These are phyloP conservation scores for Cyclotella baltica DNA, from an alignment of 108 stramenopile species.

Conservation along the genomic window DNA sequence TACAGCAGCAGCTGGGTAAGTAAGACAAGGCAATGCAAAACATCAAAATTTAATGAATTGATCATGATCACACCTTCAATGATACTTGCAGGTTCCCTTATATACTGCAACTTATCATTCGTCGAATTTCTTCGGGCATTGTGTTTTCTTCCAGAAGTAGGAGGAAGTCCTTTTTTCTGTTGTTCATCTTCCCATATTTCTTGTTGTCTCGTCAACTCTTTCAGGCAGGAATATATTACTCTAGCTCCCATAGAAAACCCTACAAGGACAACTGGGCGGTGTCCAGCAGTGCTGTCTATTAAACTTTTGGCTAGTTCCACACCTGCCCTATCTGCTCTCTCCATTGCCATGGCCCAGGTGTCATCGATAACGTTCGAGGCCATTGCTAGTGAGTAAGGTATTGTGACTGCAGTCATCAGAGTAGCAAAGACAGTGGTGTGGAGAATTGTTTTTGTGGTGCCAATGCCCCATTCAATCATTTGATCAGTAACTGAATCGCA, in stretches of 20 bases:
- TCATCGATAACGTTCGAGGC: conserved; percentile 90
- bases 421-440: conserved; percentile 83
- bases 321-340: conserved; percentile 91
- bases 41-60: neutral
- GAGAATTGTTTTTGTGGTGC: conserved; percentile 75
- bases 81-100: conserved; percentile 86
- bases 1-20: neutral
- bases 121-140: conserved; percentile 21
- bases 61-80: conserved; percentile 56
- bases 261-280: conserved; percentile 91
- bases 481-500: conserved; percentile 81
- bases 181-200: conserved; percentile 80
- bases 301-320: conserved; percentile 89
- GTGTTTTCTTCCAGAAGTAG: conserved; percentile 20
- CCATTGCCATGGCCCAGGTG: conserved; percentile 90
- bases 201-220: conserved; percentile 88
- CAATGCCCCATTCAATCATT: conserved; percentile 76
- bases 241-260: conserved; percentile 97
- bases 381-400: conserved; percentile 77
- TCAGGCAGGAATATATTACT: conserved; percentile 92
- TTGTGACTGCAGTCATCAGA: conserved; percentile 78
- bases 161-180: conserved; percentile 35
- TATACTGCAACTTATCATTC: conserved; percentile 57
- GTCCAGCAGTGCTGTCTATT: conserved; percentile 82
- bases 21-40: neutral